These are phyloP conservation scores for Alternaria alternata DNA, from an alignment of 2,329 filamentous ascomycete genomes.

Conservation along the genomic window DNA sequence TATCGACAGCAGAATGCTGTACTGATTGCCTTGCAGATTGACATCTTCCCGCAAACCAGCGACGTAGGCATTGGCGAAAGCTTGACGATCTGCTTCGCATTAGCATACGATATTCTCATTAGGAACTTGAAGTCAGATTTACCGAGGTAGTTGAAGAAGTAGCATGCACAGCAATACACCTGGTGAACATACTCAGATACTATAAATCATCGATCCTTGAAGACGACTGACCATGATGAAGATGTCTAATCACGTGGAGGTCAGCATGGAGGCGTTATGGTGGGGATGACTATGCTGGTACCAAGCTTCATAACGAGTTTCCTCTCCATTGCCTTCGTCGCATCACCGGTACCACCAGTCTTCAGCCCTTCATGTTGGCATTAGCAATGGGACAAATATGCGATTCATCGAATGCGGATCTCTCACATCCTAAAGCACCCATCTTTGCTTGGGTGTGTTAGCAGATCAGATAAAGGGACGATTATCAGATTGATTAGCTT, in stretches of 20 bases:
- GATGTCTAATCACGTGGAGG: background rate
- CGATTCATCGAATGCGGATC: background rate
- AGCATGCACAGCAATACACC: conserved; percentile 34
- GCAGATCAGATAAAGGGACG: conserved; percentile 6
- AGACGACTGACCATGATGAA: conserved; percentile 10
- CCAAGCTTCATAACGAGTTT: conserved; percentile 15
- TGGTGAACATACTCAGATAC: conserved; percentile 2
- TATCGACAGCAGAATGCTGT: conserved; percentile 34
- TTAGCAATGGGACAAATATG: background rate
- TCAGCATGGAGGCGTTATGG: background rate
- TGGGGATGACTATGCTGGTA: background rate
- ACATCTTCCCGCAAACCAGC: conserved; percentile 35
- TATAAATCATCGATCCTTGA: background rate
- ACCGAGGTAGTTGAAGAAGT: conserved; percentile 43
- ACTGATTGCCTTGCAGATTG: conserved; percentile 33
- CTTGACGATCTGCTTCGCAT: conserved; percentile 22
- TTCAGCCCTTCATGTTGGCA: background rate
- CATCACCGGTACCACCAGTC: background rate
- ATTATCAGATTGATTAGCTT: conserved; percentile 2
- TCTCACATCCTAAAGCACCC: conserved; percentile 3
- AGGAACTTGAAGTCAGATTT: background rate
- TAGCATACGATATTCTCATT: background rate
- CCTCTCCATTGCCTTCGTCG: conserved; percentile 6
- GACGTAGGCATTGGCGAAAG: conserved; percentile 37
- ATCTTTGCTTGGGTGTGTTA: background rate